These are phyloP conservation scores for Scedosporium boydii DNA, from an alignment of 2,329 filamentous ascomycete species.

Conservation along the genomic window DNA sequence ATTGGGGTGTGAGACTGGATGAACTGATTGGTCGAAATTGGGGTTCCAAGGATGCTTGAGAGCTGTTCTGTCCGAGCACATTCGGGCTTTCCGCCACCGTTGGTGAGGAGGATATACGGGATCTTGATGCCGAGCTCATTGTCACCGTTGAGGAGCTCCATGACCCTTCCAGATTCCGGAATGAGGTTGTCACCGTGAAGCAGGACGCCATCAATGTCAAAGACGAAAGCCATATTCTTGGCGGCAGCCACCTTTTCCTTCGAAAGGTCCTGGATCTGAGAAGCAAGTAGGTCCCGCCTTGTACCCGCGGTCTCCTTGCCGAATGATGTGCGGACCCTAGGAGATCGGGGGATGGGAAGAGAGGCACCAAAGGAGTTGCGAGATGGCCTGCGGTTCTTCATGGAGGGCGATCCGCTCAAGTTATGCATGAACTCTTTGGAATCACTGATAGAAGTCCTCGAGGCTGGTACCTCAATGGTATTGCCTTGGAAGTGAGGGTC, in stretches of 20 bases:
- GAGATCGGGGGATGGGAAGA: slow-evolving; percentile 62
- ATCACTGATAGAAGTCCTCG: slow-evolving; percentile 59
- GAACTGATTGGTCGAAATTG: slow-evolving; percentile 43
- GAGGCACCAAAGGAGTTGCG: slow-evolving; percentile 68
- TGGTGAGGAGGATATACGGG: slow-evolving; percentile 90
- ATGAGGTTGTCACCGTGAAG: slow-evolving; percentile 72
- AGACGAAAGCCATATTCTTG: slow-evolving; percentile 70
- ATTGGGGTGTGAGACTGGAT: slow-evolving; percentile 71
- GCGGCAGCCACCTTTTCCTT: slow-evolving; percentile 56
- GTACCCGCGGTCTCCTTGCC: slow-evolving; percentile 14
- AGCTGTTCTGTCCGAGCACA: slow-evolving; percentile 81
- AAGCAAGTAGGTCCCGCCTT: slow-evolving; percentile 57
- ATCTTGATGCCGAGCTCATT: slow-evolving; percentile 72
- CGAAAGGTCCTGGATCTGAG: slow-evolving; percentile 60
- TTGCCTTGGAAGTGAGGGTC: background rate
- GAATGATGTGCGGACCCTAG: slow-evolving; percentile 53
- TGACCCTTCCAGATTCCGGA: slow-evolving; percentile 64
- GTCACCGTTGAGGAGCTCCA: slow-evolving; percentile 63
- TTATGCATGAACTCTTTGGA: slow-evolving; percentile 63
- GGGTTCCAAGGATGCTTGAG: slow-evolving; percentile 34
- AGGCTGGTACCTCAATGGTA: slow-evolving; percentile 61
- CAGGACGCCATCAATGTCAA: slow-evolving; percentile 93
- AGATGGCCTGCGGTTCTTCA: slow-evolving; percentile 57
- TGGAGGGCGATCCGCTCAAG: slow-evolving; percentile 57
- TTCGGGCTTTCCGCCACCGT: slow-evolving; percentile 92